Evolutionary conservation across 1,284 basidiomycete species (phyloP).

Genomic region (Hymenochaete sp.): DNA sequence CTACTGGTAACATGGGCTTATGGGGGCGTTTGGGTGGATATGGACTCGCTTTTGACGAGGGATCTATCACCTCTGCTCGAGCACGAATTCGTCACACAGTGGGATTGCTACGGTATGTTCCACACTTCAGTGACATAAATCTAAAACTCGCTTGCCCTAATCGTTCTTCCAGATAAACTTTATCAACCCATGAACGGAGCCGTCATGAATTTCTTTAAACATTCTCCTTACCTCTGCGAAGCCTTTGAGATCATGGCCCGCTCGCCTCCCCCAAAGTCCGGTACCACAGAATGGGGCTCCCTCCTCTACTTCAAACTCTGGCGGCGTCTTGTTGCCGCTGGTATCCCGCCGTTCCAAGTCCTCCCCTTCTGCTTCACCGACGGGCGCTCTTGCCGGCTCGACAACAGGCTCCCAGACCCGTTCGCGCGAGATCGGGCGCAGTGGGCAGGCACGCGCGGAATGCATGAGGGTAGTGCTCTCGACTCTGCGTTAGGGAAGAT

Average conservation of each 20-base stretch:
- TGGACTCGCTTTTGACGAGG: conserved; percentile 85
- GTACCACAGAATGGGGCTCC: conserved; percentile 88
- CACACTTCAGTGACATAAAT: not conserved
- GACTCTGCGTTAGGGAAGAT: conserved; percentile 61
- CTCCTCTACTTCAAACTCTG: conserved; percentile 83
- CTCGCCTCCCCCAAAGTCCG: conserved; percentile 61
- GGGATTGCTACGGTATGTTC: conserved; percentile 87
- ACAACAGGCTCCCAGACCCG: conserved; percentile 87
- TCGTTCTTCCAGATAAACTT: conserved; percentile 55
- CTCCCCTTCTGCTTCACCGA: conserved; percentile 92
- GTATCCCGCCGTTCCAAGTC: conserved; percentile 77
- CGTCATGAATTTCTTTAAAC: conserved; percentile 80
- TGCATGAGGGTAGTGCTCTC: conserved; percentile 58
- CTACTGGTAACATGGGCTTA: conserved; percentile 82
- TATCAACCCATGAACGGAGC: conserved; percentile 88
- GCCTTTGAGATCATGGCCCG: conserved; percentile 84
- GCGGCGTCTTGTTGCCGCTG: conserved; percentile 65
- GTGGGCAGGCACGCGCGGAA: conserved; percentile 45
- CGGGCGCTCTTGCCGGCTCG: conserved; percentile 78
- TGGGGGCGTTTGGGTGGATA: conserved; percentile 92
- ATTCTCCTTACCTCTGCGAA: conserved; percentile 91
- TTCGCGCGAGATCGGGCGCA: conserved; percentile 62
- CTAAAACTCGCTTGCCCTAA: conserved; percentile 12
- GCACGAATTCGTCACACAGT: conserved; percentile 90
- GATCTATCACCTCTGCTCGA: conserved; percentile 77